A percentile compares a stretch with the other conserved stretches of the same genome.
Evolutionary conservation across 2,329 filamentous ascomycete genomes (phyloP).

Genomic region (Cytospora leucostoma): DNA sequence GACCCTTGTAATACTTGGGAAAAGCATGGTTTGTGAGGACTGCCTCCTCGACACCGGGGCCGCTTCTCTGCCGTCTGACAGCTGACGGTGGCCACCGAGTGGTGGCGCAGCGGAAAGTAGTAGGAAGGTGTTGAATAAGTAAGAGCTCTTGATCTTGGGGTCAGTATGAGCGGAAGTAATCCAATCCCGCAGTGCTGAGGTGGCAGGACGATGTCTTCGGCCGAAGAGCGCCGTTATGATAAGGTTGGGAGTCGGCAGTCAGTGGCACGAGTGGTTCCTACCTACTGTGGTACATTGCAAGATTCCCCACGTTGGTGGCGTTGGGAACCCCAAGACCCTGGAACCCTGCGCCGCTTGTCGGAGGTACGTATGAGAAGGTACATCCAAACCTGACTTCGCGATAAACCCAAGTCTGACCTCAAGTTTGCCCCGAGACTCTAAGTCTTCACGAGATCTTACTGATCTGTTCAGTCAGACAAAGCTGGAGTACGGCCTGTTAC

Average conservation of each 20-base stretch:
- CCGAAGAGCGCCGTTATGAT: not conserved
- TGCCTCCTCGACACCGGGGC: not conserved
- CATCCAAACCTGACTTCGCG: not conserved
- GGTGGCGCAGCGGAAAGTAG: not conserved
- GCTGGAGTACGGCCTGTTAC: too few relatives aligned
- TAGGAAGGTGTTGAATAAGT: not conserved
- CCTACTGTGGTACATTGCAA: not conserved
- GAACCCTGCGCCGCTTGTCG: not conserved
- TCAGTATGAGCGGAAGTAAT: not conserved
- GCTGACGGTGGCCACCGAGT: not conserved
- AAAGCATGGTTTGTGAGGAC: slow-evolving; percentile 13
- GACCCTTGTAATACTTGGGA: slow-evolving; percentile 4
- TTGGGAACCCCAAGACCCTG: too few relatives aligned
- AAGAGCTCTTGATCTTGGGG: not conserved
- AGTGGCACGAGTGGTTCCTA: not conserved
- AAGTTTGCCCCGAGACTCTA: too few relatives aligned
- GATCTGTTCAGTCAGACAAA: too few relatives aligned
- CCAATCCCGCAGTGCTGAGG: not conserved
- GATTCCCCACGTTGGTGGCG: not conserved
- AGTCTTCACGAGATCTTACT: too few relatives aligned
- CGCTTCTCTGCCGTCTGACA: not conserved
- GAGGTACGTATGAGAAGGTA: not conserved
- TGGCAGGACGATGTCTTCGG: not conserved
- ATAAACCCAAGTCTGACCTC: too few relatives aligned
- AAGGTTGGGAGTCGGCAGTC: not conserved